These are phyloP conservation scores for Rhizopogon salebrosus DNA, from an alignment of 768 basidiomycete genomes.

Conservation along the genomic window DNA sequence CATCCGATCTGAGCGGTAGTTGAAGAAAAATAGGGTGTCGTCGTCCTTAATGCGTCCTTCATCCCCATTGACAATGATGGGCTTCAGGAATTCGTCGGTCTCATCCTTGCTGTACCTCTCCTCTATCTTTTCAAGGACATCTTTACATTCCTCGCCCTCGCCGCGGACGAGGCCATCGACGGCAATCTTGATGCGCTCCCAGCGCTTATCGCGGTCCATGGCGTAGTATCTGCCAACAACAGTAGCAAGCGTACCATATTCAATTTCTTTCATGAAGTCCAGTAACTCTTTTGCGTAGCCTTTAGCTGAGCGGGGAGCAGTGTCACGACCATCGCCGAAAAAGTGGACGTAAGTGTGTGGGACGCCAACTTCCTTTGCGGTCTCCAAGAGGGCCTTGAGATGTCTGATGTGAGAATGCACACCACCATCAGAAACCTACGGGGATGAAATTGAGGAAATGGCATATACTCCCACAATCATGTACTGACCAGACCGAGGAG, in stretches of 20 bases:
- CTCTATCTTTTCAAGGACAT: slow-evolving; percentile 61
- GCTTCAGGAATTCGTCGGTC: slow-evolving; percentile 95
- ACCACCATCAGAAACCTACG: slow-evolving; percentile 86
- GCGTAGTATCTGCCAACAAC: slow-evolving; percentile 91
- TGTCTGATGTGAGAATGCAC: slow-evolving; percentile 96
- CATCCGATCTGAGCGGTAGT: slow-evolving; percentile 96
- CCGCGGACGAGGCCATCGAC: slow-evolving; percentile 81
- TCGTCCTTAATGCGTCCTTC: slow-evolving; percentile 78
- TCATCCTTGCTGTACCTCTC: slow-evolving; percentile 78
- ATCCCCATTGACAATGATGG: slow-evolving; percentile 80
- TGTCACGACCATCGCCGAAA: slow-evolving; percentile 93
- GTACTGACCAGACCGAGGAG: slow-evolving; percentile 75
- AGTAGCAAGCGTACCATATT: slow-evolving; percentile 78
- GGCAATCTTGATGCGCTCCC: slow-evolving; percentile 90
- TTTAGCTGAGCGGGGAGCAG: slow-evolving; percentile 78
- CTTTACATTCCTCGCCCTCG: slow-evolving; percentile 48
- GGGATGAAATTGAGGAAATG: neutral
- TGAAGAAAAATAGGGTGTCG: slow-evolving; percentile 94
- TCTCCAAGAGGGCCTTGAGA: slow-evolving; percentile 85
- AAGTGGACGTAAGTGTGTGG: slow-evolving; percentile 90
- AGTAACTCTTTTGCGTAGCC: slow-evolving; percentile 74
- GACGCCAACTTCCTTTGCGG: slow-evolving; percentile 80
- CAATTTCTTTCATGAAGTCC: slow-evolving; percentile 72
- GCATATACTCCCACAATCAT: neutral
- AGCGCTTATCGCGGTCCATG: slow-evolving; percentile 96